Base-by-base conservation (phyloP, 75 land plant genomes). In the Pseudotsuga menziesii region DNA sequence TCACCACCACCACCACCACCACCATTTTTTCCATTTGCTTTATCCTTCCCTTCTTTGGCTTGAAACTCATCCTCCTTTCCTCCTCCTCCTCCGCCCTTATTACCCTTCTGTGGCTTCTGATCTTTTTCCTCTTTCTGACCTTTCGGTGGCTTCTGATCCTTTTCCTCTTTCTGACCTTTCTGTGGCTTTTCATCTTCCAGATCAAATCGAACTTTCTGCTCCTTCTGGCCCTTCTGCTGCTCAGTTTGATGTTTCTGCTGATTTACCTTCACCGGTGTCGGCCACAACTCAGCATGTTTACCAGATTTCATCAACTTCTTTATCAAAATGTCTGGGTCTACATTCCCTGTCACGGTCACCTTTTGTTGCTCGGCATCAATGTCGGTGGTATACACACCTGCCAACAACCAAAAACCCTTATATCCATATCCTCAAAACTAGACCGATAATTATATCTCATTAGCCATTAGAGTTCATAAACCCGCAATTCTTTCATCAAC, bases 261-360 rank as follows among this genome's bases (percentile, higher is more conserved):
- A 73, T 80, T 83, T 63, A 76, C 76, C 22, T 78, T 56, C 77
- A 78, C 84, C 22, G 70, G 82, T 29, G 84, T 56, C 9, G 87
- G 86, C 88, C 86, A 88, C 12, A 86, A 32, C 81, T 91, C 93
- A 48, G 89, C 93, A 77, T 80, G 86, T 57, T 91, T 91, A 1
- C 93, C 93, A 20, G 83, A 56, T 63, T 88, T 91, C 4, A 41
- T 25, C 1, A 91, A 87, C 85, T 83, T 86, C 78, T 88, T 91
- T 70, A 88, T 88, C 15, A 91, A 79, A 2, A 74, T 73, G 0
- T 74, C 75, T 1, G 87, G 55, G 61, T 91, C 93, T 11, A 84
- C 84, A 74, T 83, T 88, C 2, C 93, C 93, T 16, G 82, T 69
- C 0, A 90, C 88, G 11, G 88, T 90, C 58, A 90, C 92, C 76